phyloP scores from a whole-genome alignment of 2,329 filamentous ascomycete species.

The Chaetomium sp. region DNA sequence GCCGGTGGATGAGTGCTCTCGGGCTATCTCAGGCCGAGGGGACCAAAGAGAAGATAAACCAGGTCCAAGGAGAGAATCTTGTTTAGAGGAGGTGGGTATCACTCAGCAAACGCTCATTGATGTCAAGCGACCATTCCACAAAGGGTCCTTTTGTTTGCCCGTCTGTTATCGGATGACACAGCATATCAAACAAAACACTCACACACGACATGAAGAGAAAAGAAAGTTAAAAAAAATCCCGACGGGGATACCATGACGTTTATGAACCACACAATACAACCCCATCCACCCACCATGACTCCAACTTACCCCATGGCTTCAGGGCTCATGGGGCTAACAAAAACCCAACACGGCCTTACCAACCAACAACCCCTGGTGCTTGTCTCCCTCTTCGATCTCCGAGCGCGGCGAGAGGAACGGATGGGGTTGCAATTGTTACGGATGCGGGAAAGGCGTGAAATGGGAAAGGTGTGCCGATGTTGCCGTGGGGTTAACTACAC shows the following conservation, averaged over 20 bases:
- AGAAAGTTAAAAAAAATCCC: no score
- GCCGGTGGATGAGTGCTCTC: not conserved
- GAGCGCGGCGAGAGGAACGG: no score
- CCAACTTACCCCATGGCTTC: not conserved
- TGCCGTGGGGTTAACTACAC: no score
- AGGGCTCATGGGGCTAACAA: no score
- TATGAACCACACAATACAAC: not conserved
- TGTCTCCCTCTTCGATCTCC: no score
- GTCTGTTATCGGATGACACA: no score
- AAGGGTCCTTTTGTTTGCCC: no score
- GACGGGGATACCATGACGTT: conserved; percentile 6
- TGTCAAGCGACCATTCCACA: not conserved
- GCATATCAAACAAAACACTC: not conserved
- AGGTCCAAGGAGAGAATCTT: not conserved
- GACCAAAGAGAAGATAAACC: not conserved
- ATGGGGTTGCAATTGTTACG: no score
- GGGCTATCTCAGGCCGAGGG: not conserved
- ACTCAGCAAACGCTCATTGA: not conserved
- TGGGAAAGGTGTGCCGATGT: no score
- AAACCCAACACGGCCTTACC: no score
- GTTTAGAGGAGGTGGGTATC: not conserved
- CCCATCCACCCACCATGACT: not conserved
- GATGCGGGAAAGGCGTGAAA: no score
- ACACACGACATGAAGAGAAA: not conserved
- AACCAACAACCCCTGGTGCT: no score